phyloP scores from a whole-genome alignment of 2,329 filamentous ascomycete species.

The Fusarium penzigii region DNA sequence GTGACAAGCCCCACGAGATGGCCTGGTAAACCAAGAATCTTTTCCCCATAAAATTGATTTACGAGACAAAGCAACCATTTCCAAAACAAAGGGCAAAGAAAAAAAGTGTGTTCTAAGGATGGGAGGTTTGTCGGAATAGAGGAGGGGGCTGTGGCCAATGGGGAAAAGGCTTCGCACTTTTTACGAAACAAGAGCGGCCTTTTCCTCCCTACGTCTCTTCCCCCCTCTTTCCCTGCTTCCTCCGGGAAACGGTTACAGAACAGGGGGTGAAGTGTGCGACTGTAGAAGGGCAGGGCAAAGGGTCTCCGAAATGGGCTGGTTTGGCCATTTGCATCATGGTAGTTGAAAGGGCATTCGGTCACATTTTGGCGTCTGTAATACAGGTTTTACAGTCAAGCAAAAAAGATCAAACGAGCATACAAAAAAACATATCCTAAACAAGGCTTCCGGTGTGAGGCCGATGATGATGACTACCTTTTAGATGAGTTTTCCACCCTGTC shows the following conservation, averaged over 20 bases:
- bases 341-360: conserved; percentile 62
- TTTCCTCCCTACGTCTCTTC: neutral
- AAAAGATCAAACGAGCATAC: conserved; percentile 49
- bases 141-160: conserved; percentile 25
- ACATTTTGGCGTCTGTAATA: conserved; percentile 67
- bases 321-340: conserved; percentile 66
- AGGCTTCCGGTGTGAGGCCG: conserved; percentile 36
- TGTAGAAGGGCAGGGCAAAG: conserved; percentile 43
- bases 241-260: conserved; percentile 12
- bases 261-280: conserved; percentile 27
- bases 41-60: conserved; percentile 12
- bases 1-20: conserved; percentile 99
- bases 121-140: conserved; percentile 7
- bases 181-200: neutral
- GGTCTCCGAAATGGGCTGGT: conserved; percentile 54
- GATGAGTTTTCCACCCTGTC: conserved; percentile 14
- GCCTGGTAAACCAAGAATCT: conserved; percentile 74
- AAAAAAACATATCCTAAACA: conserved; percentile 31
- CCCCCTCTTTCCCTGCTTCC: neutral
- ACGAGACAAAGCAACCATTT: neutral
- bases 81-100: neutral
- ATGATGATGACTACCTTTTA: conserved; percentile 33
- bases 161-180: neutral
- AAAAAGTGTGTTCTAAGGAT: neutral
- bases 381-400: conserved; percentile 62